Evolutionary conservation across 1,284 basidiomycete genomes (phyloP).

Genomic region (Cryptococcus depauperatus): DNA sequence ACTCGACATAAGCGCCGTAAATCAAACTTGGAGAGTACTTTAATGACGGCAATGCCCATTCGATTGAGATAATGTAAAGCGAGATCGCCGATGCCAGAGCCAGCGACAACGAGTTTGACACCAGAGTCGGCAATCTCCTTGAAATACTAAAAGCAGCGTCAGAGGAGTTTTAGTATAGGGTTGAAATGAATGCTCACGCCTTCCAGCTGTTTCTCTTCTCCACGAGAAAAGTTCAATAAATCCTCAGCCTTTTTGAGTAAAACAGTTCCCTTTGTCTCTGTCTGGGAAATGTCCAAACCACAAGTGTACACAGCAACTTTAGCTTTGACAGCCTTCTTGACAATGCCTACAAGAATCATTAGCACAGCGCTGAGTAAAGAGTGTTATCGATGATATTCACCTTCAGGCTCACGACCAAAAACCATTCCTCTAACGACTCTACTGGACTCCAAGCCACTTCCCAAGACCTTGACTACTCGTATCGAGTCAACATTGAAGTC

Average conservation of each 20-base stretch:
- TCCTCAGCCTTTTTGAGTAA: constrained; percentile 93
- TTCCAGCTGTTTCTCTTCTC: constrained; percentile 92
- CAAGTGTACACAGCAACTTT: constrained; percentile 94
- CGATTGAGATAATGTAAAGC: constrained; percentile 96
- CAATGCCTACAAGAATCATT: constrained; percentile 50
- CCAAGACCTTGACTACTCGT: constrained; percentile 97
- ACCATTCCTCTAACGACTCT: constrained; percentile 96
- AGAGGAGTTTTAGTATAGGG: neutral
- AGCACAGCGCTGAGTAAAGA: neutral
- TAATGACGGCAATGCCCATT: constrained; percentile 86
- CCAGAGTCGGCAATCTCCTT: constrained; percentile 96
- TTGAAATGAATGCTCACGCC: constrained; percentile 53
- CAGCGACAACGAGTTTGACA: constrained; percentile 87
- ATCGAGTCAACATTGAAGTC: constrained; percentile 98
- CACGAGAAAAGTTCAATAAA: constrained; percentile 89
- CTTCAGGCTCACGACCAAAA: constrained; percentile 91
- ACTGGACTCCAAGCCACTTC: constrained; percentile 73
- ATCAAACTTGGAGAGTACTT: constrained; percentile 97
- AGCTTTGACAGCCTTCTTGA: constrained; percentile 72
- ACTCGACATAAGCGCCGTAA: constrained; percentile 88
- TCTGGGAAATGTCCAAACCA: constrained; percentile 86
- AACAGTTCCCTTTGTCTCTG: constrained; percentile 98
- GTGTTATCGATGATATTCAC: constrained; percentile 44
- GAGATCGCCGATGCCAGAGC: constrained; percentile 87
- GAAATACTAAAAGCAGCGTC: constrained; percentile 63